Evolutionary conservation across 1,284 basidiomycete genomes (phyloP).

Genomic region (Ustilago crameri): DNA sequence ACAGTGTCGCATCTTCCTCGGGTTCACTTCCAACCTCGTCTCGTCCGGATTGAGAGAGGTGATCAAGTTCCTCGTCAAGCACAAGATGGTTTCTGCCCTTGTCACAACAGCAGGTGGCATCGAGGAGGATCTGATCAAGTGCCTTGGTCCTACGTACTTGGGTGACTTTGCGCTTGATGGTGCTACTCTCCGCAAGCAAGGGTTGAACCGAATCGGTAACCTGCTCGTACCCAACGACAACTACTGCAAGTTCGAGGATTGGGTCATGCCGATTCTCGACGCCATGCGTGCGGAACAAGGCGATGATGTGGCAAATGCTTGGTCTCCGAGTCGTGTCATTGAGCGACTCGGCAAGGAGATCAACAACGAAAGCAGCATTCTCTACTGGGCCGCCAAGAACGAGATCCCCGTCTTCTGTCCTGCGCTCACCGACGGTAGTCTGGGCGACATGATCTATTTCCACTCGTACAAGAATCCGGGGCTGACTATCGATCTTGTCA

Average conservation of each 20-base stretch:
- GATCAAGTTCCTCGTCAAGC: constrained; percentile 90
- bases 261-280: constrained; percentile 94
- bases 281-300: constrained; percentile 91
- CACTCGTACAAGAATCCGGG: constrained; percentile 83
- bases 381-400: constrained; percentile 98
- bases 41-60: constrained; percentile 96
- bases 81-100: constrained; percentile 87
- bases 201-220: constrained; percentile 97
- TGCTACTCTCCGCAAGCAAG: constrained; percentile 83
- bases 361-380: constrained; percentile 89
- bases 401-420: constrained; percentile 98
- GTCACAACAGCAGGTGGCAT: constrained; percentile 98
- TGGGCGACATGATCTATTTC: constrained; percentile 99
- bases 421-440: constrained; percentile 94
- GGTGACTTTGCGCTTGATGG: constrained; percentile 89
- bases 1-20: constrained; percentile 89
- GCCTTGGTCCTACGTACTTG: constrained; percentile 92
- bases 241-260: constrained; percentile 99
- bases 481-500: constrained; percentile 90
- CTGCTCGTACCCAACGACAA: constrained; percentile 97
- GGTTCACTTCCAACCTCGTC: constrained; percentile 98
- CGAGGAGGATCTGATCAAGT: constrained; percentile 99
- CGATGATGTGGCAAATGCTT: constrained; percentile 72
- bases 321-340: constrained; percentile 96
- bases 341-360: constrained; percentile 92